A percentile compares a stretch with the other conserved stretches of the same genome.
phyloP scores from a whole-genome alignment of 768 basidiomycete genomes.

The Trametes gibbosa region DNA sequence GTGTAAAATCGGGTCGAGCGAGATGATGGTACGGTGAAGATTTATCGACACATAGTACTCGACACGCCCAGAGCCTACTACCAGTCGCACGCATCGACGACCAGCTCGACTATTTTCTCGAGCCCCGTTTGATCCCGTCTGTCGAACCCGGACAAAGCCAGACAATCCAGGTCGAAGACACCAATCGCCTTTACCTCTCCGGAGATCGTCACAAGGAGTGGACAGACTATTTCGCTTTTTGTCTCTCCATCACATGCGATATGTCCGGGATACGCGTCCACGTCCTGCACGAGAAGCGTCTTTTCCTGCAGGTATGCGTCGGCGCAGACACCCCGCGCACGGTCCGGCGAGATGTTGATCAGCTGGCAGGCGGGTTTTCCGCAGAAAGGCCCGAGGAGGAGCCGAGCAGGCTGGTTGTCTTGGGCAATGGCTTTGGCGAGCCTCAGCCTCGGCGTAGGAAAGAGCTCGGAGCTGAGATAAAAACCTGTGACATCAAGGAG shows the following conservation, averaged over 20 bases:
- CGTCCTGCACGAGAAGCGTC: constrained; percentile 72
- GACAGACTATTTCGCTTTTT: constrained; percentile 86
- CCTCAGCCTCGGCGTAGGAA: constrained; percentile 44
- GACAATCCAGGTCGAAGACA: constrained; percentile 83
- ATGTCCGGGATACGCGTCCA: constrained; percentile 84
- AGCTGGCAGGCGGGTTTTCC: constrained; percentile 91
- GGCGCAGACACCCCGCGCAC: constrained; percentile 79
- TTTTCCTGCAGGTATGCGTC: constrained; percentile 59
- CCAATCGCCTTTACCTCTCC: constrained; percentile 32
- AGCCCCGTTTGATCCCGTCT: constrained; percentile 77
- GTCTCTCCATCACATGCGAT: constrained; percentile 93
- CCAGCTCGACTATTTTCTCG: constrained; percentile 63
- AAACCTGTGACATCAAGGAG: constrained; percentile 56
- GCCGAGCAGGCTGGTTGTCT: constrained; percentile 24
- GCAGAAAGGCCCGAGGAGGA: constrained; percentile 82
- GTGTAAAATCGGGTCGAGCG: too few relatives aligned
- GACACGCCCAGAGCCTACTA: constrained; percentile 31
- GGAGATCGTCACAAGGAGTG: constrained; percentile 41
- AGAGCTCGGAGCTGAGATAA: constrained; percentile 68
- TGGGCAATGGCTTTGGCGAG: constrained; percentile 14
- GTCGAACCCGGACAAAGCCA: constrained; percentile 66
- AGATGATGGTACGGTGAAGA: too few relatives aligned
- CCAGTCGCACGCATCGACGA: constrained; percentile 69
- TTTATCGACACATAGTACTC: too few relatives aligned
- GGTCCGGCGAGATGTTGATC: constrained; percentile 56